Evolutionary conservation across 306 rosid genomes (phyloP), one percentile per base, ranked within the genome.

Genomic region (Argentina anserina): DNA sequence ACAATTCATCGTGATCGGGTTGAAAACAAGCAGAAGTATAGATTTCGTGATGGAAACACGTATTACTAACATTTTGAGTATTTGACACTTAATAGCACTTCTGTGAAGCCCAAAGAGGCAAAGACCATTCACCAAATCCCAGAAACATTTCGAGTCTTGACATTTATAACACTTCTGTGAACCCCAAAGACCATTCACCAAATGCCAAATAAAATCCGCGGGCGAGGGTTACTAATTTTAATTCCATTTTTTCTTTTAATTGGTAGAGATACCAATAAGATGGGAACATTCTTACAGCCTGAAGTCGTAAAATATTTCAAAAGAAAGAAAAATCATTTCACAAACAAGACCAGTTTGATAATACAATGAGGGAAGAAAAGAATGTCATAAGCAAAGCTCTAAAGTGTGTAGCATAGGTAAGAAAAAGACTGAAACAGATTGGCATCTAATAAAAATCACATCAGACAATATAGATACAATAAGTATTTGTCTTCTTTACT

Each of bases 401-500:
- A 69, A 50, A 74, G 49, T 47, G 53, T 69, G 72, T 56, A 56
- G 73, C 64, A 53, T 52, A 75, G 39, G 64, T 62, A 73, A 63
- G 50, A 29, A 23, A 31, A 52, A 70, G 55, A 55, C 34, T 58
- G 85, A 84, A 82, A 84, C 69, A 70, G 43, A 82, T 72, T 56
- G 76, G 76, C 81, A 67, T 81, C 71, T 73, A 80, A 79, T 77
- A 83, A 89, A 79, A 84, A 90, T 83, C 82, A 90, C 87, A 84
- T 79, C 78, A 80, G 87, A 73, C 80, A 82, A 80, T 82, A 87
- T 84, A 87, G 80, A 83, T 79, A 84, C 88, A 88, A 77, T 74
- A 86, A 85, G 81, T 79, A 77, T 74, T 73, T 75, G 85, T 82
- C 85, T 82, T 79, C 90, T 83, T 87, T 78, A 74, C 93, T 81